Evolutionary conservation across 139 green algal genomes (phyloP), one percentile per base, ranked within the genome.

Genomic region (Deuterostichococcus epilithicus): DNA sequence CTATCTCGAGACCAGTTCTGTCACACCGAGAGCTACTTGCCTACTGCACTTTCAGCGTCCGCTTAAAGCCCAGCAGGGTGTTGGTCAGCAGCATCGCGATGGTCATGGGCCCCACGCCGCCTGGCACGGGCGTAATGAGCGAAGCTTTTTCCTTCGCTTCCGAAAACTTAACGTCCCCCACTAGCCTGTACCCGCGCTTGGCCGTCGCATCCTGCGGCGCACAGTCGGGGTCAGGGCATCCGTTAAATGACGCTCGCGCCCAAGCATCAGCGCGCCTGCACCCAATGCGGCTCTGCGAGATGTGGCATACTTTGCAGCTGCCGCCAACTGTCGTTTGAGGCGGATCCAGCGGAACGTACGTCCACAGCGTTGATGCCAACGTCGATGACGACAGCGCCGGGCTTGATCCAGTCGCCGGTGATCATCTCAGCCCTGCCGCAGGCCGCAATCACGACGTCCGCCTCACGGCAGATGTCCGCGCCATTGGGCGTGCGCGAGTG

Each of bases 361-460:
- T 88, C 79, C 13, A 90, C 85, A 34, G 85, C 80, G 70, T 94
- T 94, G 83, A 90, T 94, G 47, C 90, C 90, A 6, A 94, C 85
- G 73, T 94, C 90, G 33, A 94, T 85, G 33, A 94, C 88, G 1
- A 84, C 85, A 20, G 87, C 87, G 10, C 90, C 90, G 8, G 70
- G 59, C 79, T 94, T 94, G n/a, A 94, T 77, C 90, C 90, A 94
- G 75, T 94, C 85, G 10, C 84, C 85, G 28, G 83, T 83, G 5
- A 99, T 85, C 72, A 99, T 92, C 76, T 98, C 89, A 39, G 94
- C 82, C 65, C 89, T 78, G 36, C 95, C 95, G 35, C 84, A 89
- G 5, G 95, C 96, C 1, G 96, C 96, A 23, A 99, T 90, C 30
- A 99, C 85, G 79, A 99, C 97, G 89, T 99, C 95, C 25, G 96